Base-by-base conservation (phyloP, 352 stramenopile species). In the Globisporangium parvum region DNA sequence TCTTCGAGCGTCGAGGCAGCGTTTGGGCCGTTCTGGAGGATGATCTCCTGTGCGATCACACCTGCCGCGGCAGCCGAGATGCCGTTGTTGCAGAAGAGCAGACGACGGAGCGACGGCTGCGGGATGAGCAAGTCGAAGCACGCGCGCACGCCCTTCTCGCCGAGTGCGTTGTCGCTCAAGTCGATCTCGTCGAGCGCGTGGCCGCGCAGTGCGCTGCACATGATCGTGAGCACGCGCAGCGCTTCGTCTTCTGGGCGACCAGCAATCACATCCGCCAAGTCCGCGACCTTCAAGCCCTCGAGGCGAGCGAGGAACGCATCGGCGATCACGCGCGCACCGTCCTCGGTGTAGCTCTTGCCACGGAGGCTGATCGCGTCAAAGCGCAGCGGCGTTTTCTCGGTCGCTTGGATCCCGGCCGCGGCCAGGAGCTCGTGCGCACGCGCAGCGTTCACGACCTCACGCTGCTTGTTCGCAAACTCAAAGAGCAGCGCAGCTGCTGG, bases 201-300 rank as follows among this genome's bases (percentile, higher is more conserved):
- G 44, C 84, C 76, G 44, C 60, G 67, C 42, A 97, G 77, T 23
- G 88, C 80, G 44, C 71, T 62, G 55, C 81, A 94, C 55, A 98
- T 80, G 18, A 72, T 80, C 47, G 74, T 66, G 10, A 98, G 74
- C 26, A 97, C 91, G 24, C 85, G 69, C 28, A 98, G 66, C 21
- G 88, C 93, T 63, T 96, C 82, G 53, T 95, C 88, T 56, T 97
- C 92, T 17, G 75, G 84, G 21, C 89, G 85, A 0, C 86, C 85
- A 5, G 93, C 91, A 48, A 98, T 98, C 47, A 97, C 91, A 61
- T 98, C 93, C 9, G 84, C 85, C 39, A 97, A 60, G 60, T 98
- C 91, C 8, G 85, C 85, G 51, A 87, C 56, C 57, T 83, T 78
- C 2, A 91, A 59, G 2, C 60, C 58, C 17, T 64, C 52, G 15